phyloP scores from a whole-genome alignment of 192 early-diverging fungal genomes.

The Rhizophlyctis rosea region DNA sequence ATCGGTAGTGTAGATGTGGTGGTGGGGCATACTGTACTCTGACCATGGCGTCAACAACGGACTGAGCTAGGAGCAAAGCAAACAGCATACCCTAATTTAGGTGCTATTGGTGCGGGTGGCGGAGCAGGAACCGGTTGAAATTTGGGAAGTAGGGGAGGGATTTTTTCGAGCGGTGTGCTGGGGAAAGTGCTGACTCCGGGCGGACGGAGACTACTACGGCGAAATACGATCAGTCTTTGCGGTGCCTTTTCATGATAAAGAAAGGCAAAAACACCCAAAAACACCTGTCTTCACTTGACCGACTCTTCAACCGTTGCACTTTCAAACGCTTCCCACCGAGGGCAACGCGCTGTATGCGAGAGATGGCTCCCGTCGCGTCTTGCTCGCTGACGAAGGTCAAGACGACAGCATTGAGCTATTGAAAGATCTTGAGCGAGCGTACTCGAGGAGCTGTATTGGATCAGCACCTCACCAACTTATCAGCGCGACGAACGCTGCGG shows the following conservation, averaged over 20 bases:
- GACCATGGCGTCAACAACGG: not conserved
- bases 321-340: not conserved
- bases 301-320: not conserved
- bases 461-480: not conserved
- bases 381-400: not conserved
- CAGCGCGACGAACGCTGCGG: not conserved
- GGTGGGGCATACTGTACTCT: slow-evolving; percentile 9
- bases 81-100: not conserved
- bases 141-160: too few species aligned
- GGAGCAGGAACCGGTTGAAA: not conserved
- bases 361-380: not conserved
- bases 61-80: not conserved
- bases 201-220: not conserved
- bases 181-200: too few species aligned
- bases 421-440: not conserved
- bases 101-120: not conserved
- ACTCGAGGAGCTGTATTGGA: not conserved
- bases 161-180: too few species aligned
- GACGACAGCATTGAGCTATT: not conserved
- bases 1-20: slow-evolving; percentile 12
- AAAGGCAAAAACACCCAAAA: not conserved
- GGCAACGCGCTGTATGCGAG: not conserved
- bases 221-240: not conserved
- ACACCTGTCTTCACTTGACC: not conserved
- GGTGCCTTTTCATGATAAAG: not conserved